phyloP scores from a whole-genome alignment of 2,329 filamentous ascomycete species.

The Claviceps paspali region DNA sequence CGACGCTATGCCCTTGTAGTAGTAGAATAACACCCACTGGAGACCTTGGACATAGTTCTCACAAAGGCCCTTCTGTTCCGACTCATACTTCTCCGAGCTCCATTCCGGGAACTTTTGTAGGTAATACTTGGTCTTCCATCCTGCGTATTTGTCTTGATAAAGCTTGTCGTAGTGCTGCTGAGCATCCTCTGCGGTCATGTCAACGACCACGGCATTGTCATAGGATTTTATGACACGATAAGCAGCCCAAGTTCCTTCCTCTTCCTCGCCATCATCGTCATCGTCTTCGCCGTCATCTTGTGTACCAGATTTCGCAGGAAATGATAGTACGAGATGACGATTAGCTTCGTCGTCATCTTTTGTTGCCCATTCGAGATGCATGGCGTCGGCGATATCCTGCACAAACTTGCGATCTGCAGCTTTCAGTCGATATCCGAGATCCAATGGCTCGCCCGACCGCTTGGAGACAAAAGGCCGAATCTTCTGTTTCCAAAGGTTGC shows the following conservation, averaged over 20 bases:
- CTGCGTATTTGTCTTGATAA: slow-evolving; percentile 78
- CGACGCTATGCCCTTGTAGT: slow-evolving; percentile 90
- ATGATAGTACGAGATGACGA: slow-evolving; percentile 35
- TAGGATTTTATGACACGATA: slow-evolving; percentile 78
- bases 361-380: slow-evolving; percentile 42
- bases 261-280: slow-evolving; percentile 28
- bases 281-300: slow-evolving; percentile 34
- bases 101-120: slow-evolving; percentile 75
- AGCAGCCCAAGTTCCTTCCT: slow-evolving; percentile 76
- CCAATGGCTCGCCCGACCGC: slow-evolving; percentile 47
- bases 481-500: slow-evolving; percentile 61
- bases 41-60: slow-evolving; percentile 97
- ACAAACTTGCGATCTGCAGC: slow-evolving; percentile 88
- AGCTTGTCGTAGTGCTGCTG: slow-evolving; percentile 66
- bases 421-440: slow-evolving; percentile 57
- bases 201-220: slow-evolving; percentile 75
- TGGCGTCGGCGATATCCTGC: slow-evolving; percentile 60
- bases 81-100: slow-evolving; percentile 58
- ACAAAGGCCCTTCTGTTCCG: slow-evolving; percentile 64
- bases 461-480: slow-evolving; percentile 73
- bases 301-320: slow-evolving; percentile 34
- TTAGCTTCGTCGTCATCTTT: slow-evolving; percentile 40
- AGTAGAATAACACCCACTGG: slow-evolving; percentile 97
- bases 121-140: slow-evolving; percentile 95
- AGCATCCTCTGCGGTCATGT: slow-evolving; percentile 64